Percentiles rank a stretch among this genome's conserved stretches.
Conservation (phyloP, 1,284 basidiomycete genomes). For the Boletus hoseneyae region DNA sequence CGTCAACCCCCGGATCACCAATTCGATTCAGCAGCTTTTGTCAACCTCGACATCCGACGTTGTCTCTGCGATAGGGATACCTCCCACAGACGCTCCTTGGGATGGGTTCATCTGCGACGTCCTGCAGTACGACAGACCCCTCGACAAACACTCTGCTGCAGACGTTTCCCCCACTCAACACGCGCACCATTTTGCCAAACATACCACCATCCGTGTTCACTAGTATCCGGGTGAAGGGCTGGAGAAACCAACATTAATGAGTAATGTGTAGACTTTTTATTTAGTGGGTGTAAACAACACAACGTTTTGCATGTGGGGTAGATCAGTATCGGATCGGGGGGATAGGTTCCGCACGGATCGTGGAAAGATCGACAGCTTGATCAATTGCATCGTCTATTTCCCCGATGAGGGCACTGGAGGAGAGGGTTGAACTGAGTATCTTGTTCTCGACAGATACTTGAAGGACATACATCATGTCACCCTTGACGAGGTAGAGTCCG, state of each 20-base stretch:
- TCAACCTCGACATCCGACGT: slow-evolving; percentile 4
- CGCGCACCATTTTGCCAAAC: slow-evolving; percentile 12
- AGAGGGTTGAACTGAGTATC: slow-evolving; percentile 1
- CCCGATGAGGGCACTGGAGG: slow-evolving; percentile 77
- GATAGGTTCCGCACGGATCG: slow-evolving; percentile 86
- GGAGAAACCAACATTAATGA: too few species aligned
- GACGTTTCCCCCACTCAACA: slow-evolving; percentile 50
- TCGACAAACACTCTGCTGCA: slow-evolving; percentile 54
- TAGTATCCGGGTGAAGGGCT: too few species aligned
- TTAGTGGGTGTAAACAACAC: too few species aligned
- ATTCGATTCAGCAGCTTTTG: not conserved
- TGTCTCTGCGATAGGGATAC: slow-evolving; percentile 12
- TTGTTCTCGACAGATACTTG: not conserved
- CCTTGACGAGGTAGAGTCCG: slow-evolving; percentile 96
- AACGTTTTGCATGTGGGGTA: too few species aligned
- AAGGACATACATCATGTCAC: slow-evolving; percentile 86
- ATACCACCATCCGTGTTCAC: too few species aligned
- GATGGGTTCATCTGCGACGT: slow-evolving; percentile 49
- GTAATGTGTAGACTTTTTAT: too few species aligned
- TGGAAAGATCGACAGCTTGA: slow-evolving; percentile 71
- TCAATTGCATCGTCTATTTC: slow-evolving; percentile 89
- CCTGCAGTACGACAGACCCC: slow-evolving; percentile 53
- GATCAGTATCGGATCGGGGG: slow-evolving; percentile 69
- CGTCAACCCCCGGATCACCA: too few species aligned
- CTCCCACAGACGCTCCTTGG: slow-evolving; percentile 24